Evolutionary conservation across 2,329 filamentous ascomycete genomes (phyloP), one percentile per base, ranked within the genome.

Genomic region (Neonectria faginata): DNA sequence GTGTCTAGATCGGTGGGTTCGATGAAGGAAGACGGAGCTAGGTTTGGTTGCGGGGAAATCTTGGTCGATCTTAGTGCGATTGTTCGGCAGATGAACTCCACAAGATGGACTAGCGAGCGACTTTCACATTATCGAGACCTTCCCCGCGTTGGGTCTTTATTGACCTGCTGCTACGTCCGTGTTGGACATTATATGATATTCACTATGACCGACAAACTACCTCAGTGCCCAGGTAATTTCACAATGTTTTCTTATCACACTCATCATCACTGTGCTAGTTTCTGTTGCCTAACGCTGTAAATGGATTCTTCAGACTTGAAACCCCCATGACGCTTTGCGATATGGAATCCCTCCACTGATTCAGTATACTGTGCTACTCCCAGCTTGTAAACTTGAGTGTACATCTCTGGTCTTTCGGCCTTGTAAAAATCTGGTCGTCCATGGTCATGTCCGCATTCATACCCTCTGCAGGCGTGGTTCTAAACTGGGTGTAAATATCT

Each of bases 401-500:
- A 1, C 67, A 69, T 6, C 52, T 60, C 36, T 69, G 67, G 22
- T 61, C 67, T 12, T 70, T 70, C 7, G 68, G 68, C 6, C 68
- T 51, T 8, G 68, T 70, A 5, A 70, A 66, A 5, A 70, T 55
- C 33, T 70, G 68, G 16, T 70, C 67, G 36, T 69, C 67, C 61
- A 70, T 63, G 5, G 42, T 51, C 68, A 70, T 70, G 1, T 63
- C 53, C 2, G 50, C 60, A 14, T 5, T 20, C 62, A 70, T 64
- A 0, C 39, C 39, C 10, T 50, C 31, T 0, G 60, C 65, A 0
- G 67, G 65, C 0, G 11, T 22, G 3, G 68, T 70, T 14, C 27
- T 47, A 10, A 57, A 63, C 16, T 12, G 33, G 0, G 52, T 60
- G 18, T 70, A 70, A 12, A 70, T 57, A 6, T 62, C 67, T 2